Percentiles rank a stretch among this genome's conserved stretches.
phyloP scores from a whole-genome alignment of 306 rosid genomes.

The Datisca glomerata region DNA sequence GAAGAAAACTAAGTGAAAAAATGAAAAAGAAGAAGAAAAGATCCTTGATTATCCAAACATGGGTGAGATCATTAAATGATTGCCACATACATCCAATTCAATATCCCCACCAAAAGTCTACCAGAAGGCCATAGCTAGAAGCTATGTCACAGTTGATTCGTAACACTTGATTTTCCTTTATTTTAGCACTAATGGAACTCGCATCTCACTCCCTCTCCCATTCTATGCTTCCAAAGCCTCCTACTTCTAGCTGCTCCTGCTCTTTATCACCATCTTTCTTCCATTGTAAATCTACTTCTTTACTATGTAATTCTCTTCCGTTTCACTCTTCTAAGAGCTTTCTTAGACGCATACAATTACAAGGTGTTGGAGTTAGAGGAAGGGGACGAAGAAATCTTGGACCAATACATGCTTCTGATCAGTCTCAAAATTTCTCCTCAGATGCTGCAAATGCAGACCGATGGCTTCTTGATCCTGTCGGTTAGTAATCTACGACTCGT shows the following conservation, averaged over 20 bases:
- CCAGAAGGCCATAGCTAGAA: no score
- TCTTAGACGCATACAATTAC: conserved; percentile 15
- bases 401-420: conserved; percentile 28
- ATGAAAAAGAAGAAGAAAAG: no score
- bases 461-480: conserved; percentile 90
- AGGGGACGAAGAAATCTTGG: conserved; percentile 16
- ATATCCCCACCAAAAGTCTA: no score
- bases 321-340: conserved; percentile 23
- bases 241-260: conserved; percentile 5
- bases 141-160: no score
- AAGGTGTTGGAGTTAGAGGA: conserved; percentile 11
- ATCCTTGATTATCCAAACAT: no score
- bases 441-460: conserved; percentile 21
- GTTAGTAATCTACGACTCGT: conserved; percentile 19
- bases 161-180: no score
- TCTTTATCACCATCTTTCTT: conserved; percentile 14
- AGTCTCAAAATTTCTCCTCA: conserved; percentile 17
- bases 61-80: conserved; percentile 32
- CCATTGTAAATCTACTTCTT: conserved; percentile 23
- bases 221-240: conserved; percentile 25
- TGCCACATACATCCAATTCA: conserved; percentile 32
- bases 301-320: conserved; percentile 18
- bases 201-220: conserved; percentile 27
- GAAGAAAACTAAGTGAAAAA: no score
- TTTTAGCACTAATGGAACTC: conserved; percentile 33